phyloP scores from a whole-genome alignment of 2,329 filamentous ascomycete genomes.

The Fusarium anguioides region DNA sequence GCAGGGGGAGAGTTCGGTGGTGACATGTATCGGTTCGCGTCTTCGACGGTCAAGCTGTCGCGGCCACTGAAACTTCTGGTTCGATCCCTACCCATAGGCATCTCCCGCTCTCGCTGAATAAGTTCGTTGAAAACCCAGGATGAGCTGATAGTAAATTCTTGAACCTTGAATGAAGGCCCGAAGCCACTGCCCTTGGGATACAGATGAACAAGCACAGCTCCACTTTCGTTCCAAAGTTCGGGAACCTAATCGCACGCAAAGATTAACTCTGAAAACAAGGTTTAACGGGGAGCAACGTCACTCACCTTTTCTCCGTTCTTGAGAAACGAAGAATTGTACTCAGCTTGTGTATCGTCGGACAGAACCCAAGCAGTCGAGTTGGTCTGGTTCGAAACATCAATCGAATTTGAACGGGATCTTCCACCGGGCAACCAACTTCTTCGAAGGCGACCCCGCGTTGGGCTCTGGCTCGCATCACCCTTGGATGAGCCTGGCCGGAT shows the following conservation, averaged over 20 bases:
- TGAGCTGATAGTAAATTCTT: conserved; percentile 63
- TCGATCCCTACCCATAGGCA: conserved; percentile 48
- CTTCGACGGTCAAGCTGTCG: conserved; percentile 60
- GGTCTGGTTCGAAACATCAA: conserved; percentile 43
- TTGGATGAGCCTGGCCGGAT: conserved; percentile 42
- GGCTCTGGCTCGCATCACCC: conserved; percentile 56
- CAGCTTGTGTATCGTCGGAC: conserved; percentile 60
- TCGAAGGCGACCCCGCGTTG: conserved; percentile 58
- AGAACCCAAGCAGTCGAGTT: conserved; percentile 65
- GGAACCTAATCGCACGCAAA: conserved; percentile 60
- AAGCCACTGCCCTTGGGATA: conserved; percentile 61
- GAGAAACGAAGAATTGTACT: conserved; percentile 67
- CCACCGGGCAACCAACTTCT: conserved; percentile 66
- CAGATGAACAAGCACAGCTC: conserved; percentile 68
- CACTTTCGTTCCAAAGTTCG: conserved; percentile 73
- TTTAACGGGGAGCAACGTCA: conserved; percentile 27
- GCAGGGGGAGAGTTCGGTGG: conserved; percentile 54
- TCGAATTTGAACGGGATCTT: conserved; percentile 63
- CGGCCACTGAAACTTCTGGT: conserved; percentile 60
- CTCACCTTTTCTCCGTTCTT: conserved; percentile 66
- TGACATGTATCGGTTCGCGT: conserved; percentile 57
- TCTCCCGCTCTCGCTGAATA: conserved; percentile 58
- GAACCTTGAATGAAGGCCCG: conserved; percentile 71
- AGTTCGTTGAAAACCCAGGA: conserved; percentile 67
- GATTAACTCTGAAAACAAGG: conserved; percentile 27